A percentile compares a stretch with the other conserved stretches of the same genome.
phyloP scores from a whole-genome alignment of 2,329 filamentous ascomycete species.

The Bimuria novae-zelandiae region DNA sequence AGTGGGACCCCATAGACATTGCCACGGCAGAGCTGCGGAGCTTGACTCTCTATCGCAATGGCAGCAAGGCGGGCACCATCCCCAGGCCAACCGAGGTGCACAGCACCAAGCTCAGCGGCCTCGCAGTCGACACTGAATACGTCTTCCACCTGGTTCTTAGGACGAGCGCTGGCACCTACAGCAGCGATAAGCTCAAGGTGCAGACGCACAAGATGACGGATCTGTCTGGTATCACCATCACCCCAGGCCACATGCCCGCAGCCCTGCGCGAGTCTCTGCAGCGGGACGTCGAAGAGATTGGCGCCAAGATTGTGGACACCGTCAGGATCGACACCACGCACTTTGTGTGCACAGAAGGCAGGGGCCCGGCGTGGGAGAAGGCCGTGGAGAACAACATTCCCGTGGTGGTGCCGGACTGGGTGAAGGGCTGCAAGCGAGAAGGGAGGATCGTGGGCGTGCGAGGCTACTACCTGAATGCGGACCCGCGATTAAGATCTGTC shows the following conservation, averaged over 20 bases:
- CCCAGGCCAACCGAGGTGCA: conserved; percentile 84
- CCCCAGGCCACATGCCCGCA: conserved; percentile 80
- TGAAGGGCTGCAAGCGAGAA: conserved; percentile 92
- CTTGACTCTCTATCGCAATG: conserved; percentile 91
- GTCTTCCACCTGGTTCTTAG: conserved; percentile 89
- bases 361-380: conserved; percentile 91
- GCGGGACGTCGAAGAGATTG: conserved; percentile 81
- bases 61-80: conserved; percentile 94
- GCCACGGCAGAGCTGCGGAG: conserved; percentile 91
- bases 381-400: conserved; percentile 98
- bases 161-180: conserved; percentile 86
- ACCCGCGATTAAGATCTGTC: conserved; percentile 64
- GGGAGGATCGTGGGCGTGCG: conserved; percentile 92
- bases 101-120: conserved; percentile 93
- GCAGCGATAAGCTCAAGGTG: conserved; percentile 81
- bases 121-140: conserved; percentile 97
- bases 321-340: conserved; percentile 98
- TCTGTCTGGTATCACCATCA: conserved; percentile 91
- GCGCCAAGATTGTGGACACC: conserved; percentile 85
- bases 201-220: conserved; percentile 99
- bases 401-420: conserved; percentile 94
- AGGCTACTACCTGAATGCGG: conserved; percentile 93
- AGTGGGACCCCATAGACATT: conserved; percentile 94
- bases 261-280: conserved; percentile 73
- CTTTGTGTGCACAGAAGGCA: conserved; percentile 93